Evolutionary conservation across 2,329 filamentous ascomycete genomes (phyloP), one percentile per base, ranked within the genome.

Genomic region (Aplosporella prunicola): DNA sequence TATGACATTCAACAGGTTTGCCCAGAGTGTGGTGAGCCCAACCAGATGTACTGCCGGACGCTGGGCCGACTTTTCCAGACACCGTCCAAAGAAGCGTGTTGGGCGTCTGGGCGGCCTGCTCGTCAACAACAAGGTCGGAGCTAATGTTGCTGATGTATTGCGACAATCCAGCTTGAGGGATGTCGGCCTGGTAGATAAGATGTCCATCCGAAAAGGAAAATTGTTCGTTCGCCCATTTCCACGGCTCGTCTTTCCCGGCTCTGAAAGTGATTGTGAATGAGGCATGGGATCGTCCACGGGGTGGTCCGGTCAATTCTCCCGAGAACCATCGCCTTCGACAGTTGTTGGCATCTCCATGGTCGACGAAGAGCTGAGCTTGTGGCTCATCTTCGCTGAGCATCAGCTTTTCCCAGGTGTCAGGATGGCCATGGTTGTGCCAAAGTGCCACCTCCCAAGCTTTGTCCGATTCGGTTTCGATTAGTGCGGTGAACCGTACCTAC

Each of bases 211-310:
- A 64, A 2, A 75, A 58, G 1, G 72, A 74, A 37, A 74, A 72
- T 42, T 76, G 71, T 45, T 85, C 75, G 42, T 75, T 74, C 23
- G 74, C 70, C 82, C 82, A 88, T 50, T 68, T 74, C 83, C 83
- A 89, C 1, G 68, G 59, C 18, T 71, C 61, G 15, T 68, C 53
- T 17, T 58, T 50, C 4, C 55, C 57, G 32, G 67, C 62, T 17
- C 80, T 72, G 50, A 82, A 86, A 41, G 80, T 85, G 43, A 86
- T 52, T 0, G 83, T 88, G 52, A 88, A 89, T 3, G 66, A 71
- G 6, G 78, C 49, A 1, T 67, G 64, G 0, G 62, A 55, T 9
- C 60, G 50, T 28, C 76, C 61, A n/a, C 60, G 57, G 0, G 63
- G 61, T 13, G 49, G 45, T 2, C 61, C 60, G 8, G 58, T 45